phyloP scores from a whole-genome alignment of 192 early-diverging fungal genomes.

The Linnemannia hyalina region DNA sequence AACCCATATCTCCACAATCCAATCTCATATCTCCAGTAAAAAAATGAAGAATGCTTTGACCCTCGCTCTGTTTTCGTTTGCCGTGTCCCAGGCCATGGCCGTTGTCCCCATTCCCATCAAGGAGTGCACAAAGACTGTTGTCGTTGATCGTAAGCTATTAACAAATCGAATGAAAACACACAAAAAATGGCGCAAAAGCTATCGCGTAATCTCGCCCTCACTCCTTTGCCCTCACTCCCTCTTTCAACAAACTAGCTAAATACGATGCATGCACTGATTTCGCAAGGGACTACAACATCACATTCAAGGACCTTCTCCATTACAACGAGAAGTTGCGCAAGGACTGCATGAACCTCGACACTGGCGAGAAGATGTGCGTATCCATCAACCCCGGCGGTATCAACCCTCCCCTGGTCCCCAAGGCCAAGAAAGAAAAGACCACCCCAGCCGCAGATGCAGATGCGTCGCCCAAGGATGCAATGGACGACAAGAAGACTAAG shows the following conservation, averaged over 20 bases:
- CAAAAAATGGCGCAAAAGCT: neutral
- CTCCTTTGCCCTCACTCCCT: neutral
- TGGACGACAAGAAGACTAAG: neutral
- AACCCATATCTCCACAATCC: neutral
- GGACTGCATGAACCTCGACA: constrained; percentile 32
- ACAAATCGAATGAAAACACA: neutral
- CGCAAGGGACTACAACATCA: constrained; percentile 9
- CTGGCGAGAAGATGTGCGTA: constrained; percentile 32
- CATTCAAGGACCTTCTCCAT: constrained; percentile 28
- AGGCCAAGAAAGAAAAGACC: neutral
- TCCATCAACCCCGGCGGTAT: constrained; percentile 26
- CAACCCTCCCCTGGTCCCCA: constrained; percentile 2
- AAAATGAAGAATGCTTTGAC: constrained; percentile 22
- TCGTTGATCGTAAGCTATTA: constrained; percentile 14
- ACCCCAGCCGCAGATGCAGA: neutral
- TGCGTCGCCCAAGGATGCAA: neutral
- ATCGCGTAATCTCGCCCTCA: too few relatives aligned
- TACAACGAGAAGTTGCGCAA: constrained; percentile 36
- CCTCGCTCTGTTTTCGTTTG: constrained; percentile 14
- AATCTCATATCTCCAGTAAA: neutral
- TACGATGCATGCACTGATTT: constrained; percentile 14
- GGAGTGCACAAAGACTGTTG: constrained; percentile 23
- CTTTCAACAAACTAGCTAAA: neutral
- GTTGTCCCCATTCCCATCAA: constrained; percentile 26
- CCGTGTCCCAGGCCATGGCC: constrained; percentile 26